These are phyloP conservation scores for Pestalotiopsis sp. DNA, from an alignment of 2,329 filamentous ascomycete genomes.

Conservation along the genomic window DNA sequence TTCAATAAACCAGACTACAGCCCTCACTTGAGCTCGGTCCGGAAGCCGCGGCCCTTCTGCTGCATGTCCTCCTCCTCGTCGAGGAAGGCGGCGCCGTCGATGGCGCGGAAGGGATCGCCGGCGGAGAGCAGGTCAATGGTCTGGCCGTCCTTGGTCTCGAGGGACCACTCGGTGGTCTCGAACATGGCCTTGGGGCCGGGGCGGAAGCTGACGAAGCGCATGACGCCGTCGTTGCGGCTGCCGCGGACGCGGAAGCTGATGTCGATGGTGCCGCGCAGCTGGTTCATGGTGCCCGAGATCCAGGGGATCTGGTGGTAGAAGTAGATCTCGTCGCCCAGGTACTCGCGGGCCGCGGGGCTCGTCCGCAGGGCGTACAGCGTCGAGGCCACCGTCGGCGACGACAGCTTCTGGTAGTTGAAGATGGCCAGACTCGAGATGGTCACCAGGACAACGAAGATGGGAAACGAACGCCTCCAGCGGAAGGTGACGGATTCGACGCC, in stretches of 20 bases:
- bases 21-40: constrained; percentile 46
- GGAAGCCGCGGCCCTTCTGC: constrained; percentile 49
- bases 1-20: not conserved
- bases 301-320: constrained; percentile 79
- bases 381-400: constrained; percentile 82
- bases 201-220: constrained; percentile 80
- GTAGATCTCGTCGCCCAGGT: constrained; percentile 86
- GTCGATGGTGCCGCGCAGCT: constrained; percentile 88
- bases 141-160: constrained; percentile 65
- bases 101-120: constrained; percentile 65
- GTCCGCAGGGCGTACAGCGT: constrained; percentile 92
- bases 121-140: constrained; percentile 70
- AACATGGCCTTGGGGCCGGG: constrained; percentile 66
- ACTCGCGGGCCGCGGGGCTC: constrained; percentile 70
- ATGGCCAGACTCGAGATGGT: constrained; percentile 77
- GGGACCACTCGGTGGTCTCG: constrained; percentile 87
- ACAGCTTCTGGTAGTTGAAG: constrained; percentile 98
- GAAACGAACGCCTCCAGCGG: constrained; percentile 73
- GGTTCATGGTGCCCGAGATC: constrained; percentile 88
- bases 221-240: constrained; percentile 68
- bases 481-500: constrained; percentile 53
- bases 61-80: constrained; percentile 39
- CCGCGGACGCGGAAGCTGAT: constrained; percentile 87
- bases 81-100: constrained; percentile 44
- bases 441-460: constrained; percentile 77